These are phyloP conservation scores for Leucoagaricus sp. DNA, from an alignment of 1,284 basidiomycete genomes.

Conservation along the genomic window DNA sequence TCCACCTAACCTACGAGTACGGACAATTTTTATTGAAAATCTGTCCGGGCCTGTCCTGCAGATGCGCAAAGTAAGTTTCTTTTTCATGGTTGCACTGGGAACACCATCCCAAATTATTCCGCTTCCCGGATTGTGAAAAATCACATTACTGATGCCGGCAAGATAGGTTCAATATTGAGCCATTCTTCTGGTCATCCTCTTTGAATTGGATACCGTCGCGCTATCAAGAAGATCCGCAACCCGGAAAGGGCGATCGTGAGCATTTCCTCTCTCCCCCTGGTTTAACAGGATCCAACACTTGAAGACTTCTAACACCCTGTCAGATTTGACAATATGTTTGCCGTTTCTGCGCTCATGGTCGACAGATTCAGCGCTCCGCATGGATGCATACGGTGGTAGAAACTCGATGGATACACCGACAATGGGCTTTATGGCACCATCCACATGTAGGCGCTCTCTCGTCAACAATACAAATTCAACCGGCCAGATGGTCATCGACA, in stretches of 20 bases:
- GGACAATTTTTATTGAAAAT: conserved; percentile 44
- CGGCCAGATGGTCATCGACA: conserved; percentile 45
- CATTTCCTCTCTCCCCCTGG: neutral
- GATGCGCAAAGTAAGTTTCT: conserved; percentile 41
- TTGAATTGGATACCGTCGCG: conserved; percentile 51
- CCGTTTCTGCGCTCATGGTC: conserved; percentile 44
- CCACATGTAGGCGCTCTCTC: conserved; percentile 14
- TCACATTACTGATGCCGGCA: neutral
- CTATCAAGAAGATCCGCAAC: conserved; percentile 41
- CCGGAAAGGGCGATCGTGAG: conserved; percentile 43
- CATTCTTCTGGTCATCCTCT: conserved; percentile 53
- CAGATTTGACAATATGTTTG: conserved; percentile 48
- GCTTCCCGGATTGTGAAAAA: neutral
- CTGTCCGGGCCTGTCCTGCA: conserved; percentile 45
- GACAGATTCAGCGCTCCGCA: conserved; percentile 24
- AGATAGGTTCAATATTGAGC: conserved; percentile 47
- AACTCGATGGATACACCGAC: conserved; percentile 19
- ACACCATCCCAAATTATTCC: neutral
- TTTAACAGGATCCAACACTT: neutral
- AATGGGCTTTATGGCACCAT: conserved; percentile 14
- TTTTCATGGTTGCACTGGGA: neutral
- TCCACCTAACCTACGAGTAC: conserved; percentile 35
- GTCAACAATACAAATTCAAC: neutral
- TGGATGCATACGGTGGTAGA: conserved; percentile 14
- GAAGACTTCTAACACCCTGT: neutral